Percentiles rank a stretch among this genome's conserved stretches.
Conservation (phyloP, 2,329 filamentous ascomycete genomes). For the Talaromyces sp. region DNA sequence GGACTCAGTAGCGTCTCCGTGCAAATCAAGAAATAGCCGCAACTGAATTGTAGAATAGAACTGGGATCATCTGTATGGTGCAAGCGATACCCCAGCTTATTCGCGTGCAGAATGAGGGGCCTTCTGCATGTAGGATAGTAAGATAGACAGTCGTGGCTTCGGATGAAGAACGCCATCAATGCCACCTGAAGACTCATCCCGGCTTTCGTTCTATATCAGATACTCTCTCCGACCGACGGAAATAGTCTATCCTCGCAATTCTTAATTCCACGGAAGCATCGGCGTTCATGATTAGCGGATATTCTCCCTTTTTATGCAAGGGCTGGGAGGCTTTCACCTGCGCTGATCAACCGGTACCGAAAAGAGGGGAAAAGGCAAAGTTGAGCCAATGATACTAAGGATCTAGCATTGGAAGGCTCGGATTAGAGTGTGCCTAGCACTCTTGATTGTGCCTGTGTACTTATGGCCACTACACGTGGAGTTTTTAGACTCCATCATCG, state of each 20-base stretch:
- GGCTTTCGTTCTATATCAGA: not conserved
- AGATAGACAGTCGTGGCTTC: not conserved
- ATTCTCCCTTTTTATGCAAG: not conserved
- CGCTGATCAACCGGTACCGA: not conserved
- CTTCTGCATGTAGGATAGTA: not conserved
- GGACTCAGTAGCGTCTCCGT: no score
- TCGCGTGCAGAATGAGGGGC: not conserved
- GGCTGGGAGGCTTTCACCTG: not conserved
- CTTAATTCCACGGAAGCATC: not conserved
- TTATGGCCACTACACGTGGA: not conserved
- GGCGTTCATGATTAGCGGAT: not conserved
- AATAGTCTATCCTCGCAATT: not conserved
- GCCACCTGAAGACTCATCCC: not conserved
- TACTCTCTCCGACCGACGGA: not conserved
- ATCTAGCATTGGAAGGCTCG: not conserved
- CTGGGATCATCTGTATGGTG: not conserved
- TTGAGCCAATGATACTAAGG: not conserved
- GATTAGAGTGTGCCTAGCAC: not conserved
- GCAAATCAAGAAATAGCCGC: no score
- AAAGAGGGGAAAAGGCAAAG: not conserved
- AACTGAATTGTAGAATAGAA: no score
- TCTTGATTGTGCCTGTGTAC: not conserved
- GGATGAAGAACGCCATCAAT: not conserved
- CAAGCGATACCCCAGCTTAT: not conserved
- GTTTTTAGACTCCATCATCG: not conserved